Base-by-base conservation (phyloP, 2,329 filamentous ascomycete species). In the Paecilomyces sp. region DNA sequence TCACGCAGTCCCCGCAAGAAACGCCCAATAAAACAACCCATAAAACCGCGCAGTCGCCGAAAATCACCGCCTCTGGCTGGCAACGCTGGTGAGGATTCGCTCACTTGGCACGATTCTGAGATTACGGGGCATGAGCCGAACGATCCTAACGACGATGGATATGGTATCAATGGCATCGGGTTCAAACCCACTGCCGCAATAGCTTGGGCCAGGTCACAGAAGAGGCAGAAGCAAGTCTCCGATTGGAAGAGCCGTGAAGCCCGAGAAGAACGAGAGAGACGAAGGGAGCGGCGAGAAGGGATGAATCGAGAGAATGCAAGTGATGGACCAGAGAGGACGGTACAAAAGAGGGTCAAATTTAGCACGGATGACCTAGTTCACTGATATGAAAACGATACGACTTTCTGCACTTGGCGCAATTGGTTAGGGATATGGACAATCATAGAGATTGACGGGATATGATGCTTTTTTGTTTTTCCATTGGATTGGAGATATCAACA, bases 101-200 rank as follows among this genome's bases (percentile, higher is more conserved):
- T 76, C 55, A 76, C 75, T 60, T 87, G 85, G 85, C 81, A 81
- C 66, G 82, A 85, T 63, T 77, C 78, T 41, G 85, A 88, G 67
- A 87, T 87, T 66, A 87, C 85, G 4, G 84, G 84, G 13, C 82
- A 86, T 65, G 77, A 82, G 57, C 78, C 79, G 2, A 77, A 74
- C 3, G 82, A 85, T 58, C 81, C 82, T 6, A 81, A 80, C 47
- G 85, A 87, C 66, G 85, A 88, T 68, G 84, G 85, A 2, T 83
- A 83, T 58, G 85, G 85, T 4, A 81, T 87, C 63, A 87, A 88
- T 65, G 85, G 85, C 1, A 79, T 88, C 59, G 85, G 85, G 0
- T 88, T 87, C 70, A 80, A 79, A 60, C 85, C 85, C 3, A 87
- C 84, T 1, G 79, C 84, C 15, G 81, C 83, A 50, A 80, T 85